Conservation (phyloP, 108 stramenopile genomes). For the Halocafeteria seosinensis region DNA sequence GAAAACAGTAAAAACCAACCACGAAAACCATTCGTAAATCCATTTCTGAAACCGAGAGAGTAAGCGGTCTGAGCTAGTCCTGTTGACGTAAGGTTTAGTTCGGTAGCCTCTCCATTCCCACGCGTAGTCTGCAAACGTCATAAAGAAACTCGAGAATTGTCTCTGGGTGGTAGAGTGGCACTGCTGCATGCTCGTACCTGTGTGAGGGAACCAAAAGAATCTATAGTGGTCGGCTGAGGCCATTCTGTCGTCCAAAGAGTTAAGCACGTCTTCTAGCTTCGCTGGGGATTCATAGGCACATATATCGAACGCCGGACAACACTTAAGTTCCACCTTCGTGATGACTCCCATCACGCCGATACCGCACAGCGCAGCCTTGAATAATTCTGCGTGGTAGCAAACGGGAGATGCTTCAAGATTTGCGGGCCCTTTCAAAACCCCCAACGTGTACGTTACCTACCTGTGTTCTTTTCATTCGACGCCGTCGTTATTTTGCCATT, state of each 20-base stretch:
- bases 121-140: no score
- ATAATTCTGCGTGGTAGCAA: neutral
- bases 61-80: no score
- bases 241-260: neutral
- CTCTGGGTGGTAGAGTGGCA: no score
- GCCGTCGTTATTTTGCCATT: neutral
- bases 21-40: neutral
- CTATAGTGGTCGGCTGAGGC: neutral
- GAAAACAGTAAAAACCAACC: neutral
- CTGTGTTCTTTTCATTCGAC: no score
- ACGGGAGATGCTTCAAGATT: no score
- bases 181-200: neutral
- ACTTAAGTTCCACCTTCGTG: neutral
- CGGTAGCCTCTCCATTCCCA: no score
- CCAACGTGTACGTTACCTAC: no score
- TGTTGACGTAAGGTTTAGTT: no score
- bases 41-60: no score
- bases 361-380: neutral
- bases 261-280: neutral
- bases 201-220: neutral
- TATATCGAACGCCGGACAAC: neutral
- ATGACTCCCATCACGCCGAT: neutral
- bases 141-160: no score
- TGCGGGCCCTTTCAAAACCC: no score
- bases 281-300: neutral